A percentile compares a stretch with the other conserved stretches of the same genome.
Evolutionary conservation across 192 early-diverging fungal genomes (phyloP).

Genomic region (Backusella liffmaniae): DNA sequence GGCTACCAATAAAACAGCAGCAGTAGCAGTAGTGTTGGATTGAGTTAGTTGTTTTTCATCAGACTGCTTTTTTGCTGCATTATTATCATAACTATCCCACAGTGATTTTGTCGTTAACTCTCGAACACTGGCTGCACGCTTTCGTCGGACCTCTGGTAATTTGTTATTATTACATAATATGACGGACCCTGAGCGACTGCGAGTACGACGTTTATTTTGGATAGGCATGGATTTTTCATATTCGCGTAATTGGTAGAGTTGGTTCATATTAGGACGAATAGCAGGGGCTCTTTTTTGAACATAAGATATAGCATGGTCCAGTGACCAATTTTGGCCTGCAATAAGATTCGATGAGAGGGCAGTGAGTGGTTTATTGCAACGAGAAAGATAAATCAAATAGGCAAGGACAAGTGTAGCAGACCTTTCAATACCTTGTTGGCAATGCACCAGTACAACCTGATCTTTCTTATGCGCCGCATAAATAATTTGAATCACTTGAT

Average conservation of each 20-base stretch:
- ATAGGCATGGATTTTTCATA: conserved; percentile 47
- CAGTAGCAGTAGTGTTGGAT: neutral
- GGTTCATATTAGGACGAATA: conserved; percentile 79
- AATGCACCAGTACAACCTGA: conserved; percentile 73
- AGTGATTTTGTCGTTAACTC: neutral
- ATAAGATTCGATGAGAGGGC: conserved; percentile 37
- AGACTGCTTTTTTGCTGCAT: neutral
- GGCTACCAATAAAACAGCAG: neutral
- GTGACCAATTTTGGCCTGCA: conserved; percentile 55
- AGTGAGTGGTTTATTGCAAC: conserved; percentile 28
- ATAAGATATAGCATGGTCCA: conserved; percentile 71
- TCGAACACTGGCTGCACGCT: neutral
- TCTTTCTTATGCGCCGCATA: conserved; percentile 54
- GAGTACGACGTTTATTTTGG: neutral
- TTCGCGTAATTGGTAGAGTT: conserved; percentile 76
- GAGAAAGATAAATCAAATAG: conserved; percentile 67
- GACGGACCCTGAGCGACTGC: neutral
- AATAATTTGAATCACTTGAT: conserved; percentile 63
- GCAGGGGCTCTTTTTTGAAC: conserved; percentile 65
- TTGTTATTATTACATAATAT: neutral
- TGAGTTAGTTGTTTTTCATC: neutral
- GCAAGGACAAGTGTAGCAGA: conserved; percentile 85
- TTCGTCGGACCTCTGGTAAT: neutral
- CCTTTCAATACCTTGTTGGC: conserved; percentile 84
- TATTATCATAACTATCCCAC: neutral